A percentile compares a stretch with the other conserved stretches of the same genome.
These are phyloP conservation scores for Rhizophora mangle DNA, from an alignment of 345 rosid genomes.

Conservation along the genomic window DNA sequence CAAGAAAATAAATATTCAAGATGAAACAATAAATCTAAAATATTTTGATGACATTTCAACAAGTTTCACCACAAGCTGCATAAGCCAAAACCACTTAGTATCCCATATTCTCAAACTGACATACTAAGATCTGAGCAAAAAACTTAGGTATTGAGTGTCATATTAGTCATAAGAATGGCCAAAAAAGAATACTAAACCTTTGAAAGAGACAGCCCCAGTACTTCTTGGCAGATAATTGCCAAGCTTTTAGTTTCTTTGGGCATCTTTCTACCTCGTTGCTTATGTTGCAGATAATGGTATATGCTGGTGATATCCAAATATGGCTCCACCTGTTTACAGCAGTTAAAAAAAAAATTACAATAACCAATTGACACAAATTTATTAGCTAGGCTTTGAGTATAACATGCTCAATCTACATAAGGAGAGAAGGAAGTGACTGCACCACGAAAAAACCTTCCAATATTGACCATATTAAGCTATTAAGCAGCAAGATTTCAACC, in stretches of 20 bases:
- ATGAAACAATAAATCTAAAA: conserved; percentile 1
- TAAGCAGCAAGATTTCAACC: too few species aligned
- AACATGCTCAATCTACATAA: too few species aligned
- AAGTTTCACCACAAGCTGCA: neutral
- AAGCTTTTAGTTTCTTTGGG: conserved; percentile 73
- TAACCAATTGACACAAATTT: neutral
- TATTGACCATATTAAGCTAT: too few species aligned
- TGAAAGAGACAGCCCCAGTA: conserved; percentile 62
- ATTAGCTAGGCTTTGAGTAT: too few species aligned
- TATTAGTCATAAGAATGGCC: neutral
- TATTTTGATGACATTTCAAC: neutral
- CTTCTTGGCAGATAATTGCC: conserved; percentile 64
- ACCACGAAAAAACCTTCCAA: neutral
- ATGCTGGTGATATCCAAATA: conserved; percentile 65
- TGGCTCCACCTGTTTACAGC: conserved; percentile 61
- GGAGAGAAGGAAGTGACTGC: too few species aligned
- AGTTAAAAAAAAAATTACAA: neutral
- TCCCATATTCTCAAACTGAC: neutral
- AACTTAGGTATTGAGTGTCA: neutral
- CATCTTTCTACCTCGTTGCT: conserved; percentile 50
- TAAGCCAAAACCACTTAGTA: neutral
- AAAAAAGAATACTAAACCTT: conserved; percentile 49
- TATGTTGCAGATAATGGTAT: conserved; percentile 54
- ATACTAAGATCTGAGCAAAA: neutral
- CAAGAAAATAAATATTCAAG: neutral